phyloP scores from a whole-genome alignment of 2,329 filamentous ascomycete genomes.

The Colletotrichum sp. region DNA sequence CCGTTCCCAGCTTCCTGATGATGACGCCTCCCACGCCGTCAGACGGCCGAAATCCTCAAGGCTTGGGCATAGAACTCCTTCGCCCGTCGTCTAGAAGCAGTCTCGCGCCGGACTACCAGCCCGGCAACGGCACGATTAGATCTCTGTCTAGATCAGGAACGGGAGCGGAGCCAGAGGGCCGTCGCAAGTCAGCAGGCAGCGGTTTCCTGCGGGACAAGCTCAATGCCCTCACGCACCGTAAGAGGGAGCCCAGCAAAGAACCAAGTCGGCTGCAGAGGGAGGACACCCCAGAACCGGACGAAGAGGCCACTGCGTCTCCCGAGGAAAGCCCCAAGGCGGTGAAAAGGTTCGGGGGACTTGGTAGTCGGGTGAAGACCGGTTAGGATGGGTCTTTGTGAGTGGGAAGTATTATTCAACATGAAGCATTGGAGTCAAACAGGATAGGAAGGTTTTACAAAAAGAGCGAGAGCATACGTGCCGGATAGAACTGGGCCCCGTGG shows the following conservation, averaged over 20 bases:
- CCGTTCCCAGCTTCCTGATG: conserved; percentile 46
- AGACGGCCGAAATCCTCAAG: conserved; percentile 19
- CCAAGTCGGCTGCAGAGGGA: not conserved
- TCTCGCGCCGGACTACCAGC: conserved; percentile 23
- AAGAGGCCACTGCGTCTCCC: not conserved
- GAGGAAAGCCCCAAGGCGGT: conserved; percentile 5
- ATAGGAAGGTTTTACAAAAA: not conserved
- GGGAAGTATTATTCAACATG: not conserved
- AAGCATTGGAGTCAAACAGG: not conserved
- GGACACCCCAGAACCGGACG: conserved; percentile 6
- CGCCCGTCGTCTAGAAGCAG: conserved; percentile 27
- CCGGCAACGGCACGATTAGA: conserved; percentile 18
- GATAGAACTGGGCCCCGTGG: not conserved
- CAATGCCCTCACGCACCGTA: conserved; percentile 31
- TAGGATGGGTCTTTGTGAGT: not conserved
- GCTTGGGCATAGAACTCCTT: conserved; percentile 24
- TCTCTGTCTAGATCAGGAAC: conserved; percentile 22
- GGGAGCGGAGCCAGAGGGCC: conserved; percentile 14
- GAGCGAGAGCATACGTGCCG: not conserved
- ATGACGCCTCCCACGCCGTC: conserved; percentile 53
- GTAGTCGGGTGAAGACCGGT: conserved; percentile 15
- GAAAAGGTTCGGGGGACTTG: not conserved
- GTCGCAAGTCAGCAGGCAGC: conserved; percentile 30
- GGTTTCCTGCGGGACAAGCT: conserved; percentile 41
- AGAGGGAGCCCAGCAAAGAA: conserved; percentile 26